Base-by-base conservation (phyloP, 2,329 filamentous ascomycete genomes). In the Aureobasidium sp. region DNA sequence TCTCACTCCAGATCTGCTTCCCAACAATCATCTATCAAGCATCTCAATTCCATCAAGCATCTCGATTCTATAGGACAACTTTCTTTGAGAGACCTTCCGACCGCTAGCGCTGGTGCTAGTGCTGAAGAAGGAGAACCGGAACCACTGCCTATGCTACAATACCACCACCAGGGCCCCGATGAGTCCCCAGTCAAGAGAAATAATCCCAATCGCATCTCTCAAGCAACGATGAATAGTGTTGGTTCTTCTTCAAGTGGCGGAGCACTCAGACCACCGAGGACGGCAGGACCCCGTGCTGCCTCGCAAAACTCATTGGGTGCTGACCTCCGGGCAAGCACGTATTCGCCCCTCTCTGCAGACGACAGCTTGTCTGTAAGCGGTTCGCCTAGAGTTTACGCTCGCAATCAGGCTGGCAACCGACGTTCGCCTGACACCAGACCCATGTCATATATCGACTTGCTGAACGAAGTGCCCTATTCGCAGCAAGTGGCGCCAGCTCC, bases 301-400 rank as follows among this genome's bases (percentile, higher is more conserved):
- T 96, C 92, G 13, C 80, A 87, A 5, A 92, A 91, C 73, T 94
- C 90, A 2, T 80, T 84, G 15, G 83, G 83, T 52, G 91, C 89
- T 17, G 91, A 96, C 52, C 76, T 85, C 64, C 84, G 87, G 58
- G 86, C 87, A 37, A 84, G 87, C 37, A 78, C 78, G 66, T 76
- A 79, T 42, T 84, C 83, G 20, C 81, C 82, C 17, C 71, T 80
- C 34, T 84, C 81, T 17, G 74, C 74, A 7, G 68, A 72, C 47
- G 66, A 78, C 29, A 64, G 39, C 23, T 15, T 73, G 12, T 56
- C 66, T 69, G 17, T 70, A 71, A 50, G 71, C 65, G 74, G 73
- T 41, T 79, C 78, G 7, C 77, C 75, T n/a, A 65, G 70, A 27
- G 69, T 64, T 41, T 73, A 79, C 52, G 77, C 73, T 13, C 79